Evolutionary conservation across 371 early-diverging fungal species (phyloP).

Genomic region (Synchytrium microbalum): DNA sequence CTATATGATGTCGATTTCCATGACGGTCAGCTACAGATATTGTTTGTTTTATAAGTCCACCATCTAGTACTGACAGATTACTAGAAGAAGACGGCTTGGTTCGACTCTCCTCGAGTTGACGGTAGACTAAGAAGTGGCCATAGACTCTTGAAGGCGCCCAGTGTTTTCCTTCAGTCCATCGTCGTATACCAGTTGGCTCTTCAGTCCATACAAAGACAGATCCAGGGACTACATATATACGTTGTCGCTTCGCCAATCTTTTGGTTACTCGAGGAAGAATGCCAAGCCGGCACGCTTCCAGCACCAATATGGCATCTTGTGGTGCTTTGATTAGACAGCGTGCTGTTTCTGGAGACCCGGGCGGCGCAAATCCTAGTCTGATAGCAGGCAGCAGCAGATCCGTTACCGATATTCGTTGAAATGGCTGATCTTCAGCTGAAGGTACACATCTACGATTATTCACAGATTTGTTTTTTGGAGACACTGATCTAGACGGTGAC

Average conservation of each 20-base stretch:
- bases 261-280: slow-evolving; percentile 58
- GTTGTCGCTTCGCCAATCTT: slow-evolving; percentile 64
- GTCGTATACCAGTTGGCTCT: slow-evolving; percentile 68
- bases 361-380: no score
- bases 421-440: no score
- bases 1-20: slow-evolving; percentile 67
- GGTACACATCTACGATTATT: no score
- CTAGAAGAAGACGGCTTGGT: not conserved
- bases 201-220: slow-evolving; percentile 80
- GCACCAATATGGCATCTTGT: not conserved
- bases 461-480: no score
- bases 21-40: slow-evolving; percentile 71
- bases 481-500: no score
- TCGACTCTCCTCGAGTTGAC: slow-evolving; percentile 13
- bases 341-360: no score
- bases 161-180: slow-evolving; percentile 63
- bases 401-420: no score
- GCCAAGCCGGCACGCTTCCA: slow-evolving; percentile 23
- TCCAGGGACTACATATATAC: slow-evolving; percentile 67
- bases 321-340: no score
- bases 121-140: slow-evolving; percentile 26
- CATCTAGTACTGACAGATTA: no score
- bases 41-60: slow-evolving; percentile 78
- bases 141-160: slow-evolving; percentile 71
- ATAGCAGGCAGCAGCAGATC: no score